Percentiles rank a stretch among this genome's conserved stretches.
phyloP scores from a whole-genome alignment of 139 green algal species.

The Chlamydomonas incerta region DNA sequence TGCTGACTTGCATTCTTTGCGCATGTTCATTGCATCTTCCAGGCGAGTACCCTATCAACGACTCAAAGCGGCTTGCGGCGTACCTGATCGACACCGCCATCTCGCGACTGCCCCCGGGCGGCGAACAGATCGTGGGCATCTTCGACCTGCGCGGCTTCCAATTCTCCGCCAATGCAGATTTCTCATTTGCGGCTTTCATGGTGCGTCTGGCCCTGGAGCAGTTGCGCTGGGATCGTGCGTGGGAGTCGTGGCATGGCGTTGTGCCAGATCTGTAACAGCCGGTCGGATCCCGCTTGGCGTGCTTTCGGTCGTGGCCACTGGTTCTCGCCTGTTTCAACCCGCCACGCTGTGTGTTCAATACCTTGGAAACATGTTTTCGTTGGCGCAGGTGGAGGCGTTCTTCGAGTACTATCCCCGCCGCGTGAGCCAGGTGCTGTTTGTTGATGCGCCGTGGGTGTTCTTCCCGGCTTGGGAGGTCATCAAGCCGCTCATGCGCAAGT shows the following conservation, averaged over 20 bases:
- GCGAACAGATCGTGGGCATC: slow-evolving; percentile 91
- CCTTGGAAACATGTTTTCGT: too few species aligned
- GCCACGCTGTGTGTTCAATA: too few species aligned
- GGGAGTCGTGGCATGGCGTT: too few species aligned
- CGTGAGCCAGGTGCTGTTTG: slow-evolving; percentile 91
- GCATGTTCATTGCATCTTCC: too few species aligned
- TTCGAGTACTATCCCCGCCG: slow-evolving; percentile 95
- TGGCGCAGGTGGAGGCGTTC: slow-evolving; percentile 86
- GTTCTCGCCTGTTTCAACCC: too few species aligned
- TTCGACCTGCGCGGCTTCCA: slow-evolving; percentile 93
- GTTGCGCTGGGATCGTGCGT: too few species aligned
- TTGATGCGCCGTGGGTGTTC: slow-evolving; percentile 96
- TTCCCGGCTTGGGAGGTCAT: slow-evolving; percentile 88
- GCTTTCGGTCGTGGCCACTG: too few species aligned
- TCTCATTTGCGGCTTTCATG: slow-evolving; percentile 91
- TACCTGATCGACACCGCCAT: slow-evolving; percentile 82
- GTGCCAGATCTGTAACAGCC: too few species aligned
- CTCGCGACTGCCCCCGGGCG: slow-evolving; percentile 52
- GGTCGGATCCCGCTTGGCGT: too few species aligned
- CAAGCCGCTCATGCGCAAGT: slow-evolving; percentile 90
- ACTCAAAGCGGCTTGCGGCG: slow-evolving; percentile 81
- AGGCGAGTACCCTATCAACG: slow-evolving; percentile 72
- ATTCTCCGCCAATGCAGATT: slow-evolving; percentile 83
- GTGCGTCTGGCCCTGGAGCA: too few species aligned
- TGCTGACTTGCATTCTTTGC: too few species aligned